Evolutionary conservation across 192 early-diverging fungal species (phyloP).

Genomic region (Linnemannia exigua): DNA sequence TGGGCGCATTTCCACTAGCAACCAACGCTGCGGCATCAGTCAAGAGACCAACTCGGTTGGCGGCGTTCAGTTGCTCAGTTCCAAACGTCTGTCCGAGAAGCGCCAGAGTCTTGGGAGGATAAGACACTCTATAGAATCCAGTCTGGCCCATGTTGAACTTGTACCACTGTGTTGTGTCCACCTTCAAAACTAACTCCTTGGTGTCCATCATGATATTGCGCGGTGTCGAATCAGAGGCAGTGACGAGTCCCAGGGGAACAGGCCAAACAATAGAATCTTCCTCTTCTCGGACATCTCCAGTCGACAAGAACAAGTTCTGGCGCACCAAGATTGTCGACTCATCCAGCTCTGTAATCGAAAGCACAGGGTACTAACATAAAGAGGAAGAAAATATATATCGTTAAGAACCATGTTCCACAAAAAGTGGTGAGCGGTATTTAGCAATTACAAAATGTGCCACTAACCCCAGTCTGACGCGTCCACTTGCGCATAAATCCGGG

Average conservation of each 20-base stretch:
- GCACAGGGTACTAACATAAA: constrained; percentile 39
- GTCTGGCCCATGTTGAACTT: constrained; percentile 90
- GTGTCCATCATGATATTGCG: constrained; percentile 66
- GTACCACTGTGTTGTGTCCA: constrained; percentile 72
- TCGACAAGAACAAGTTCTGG: constrained; percentile 88
- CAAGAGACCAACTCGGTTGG: constrained; percentile 84
- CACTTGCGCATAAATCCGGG: constrained; percentile 79
- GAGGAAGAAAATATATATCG: constrained; percentile 25
- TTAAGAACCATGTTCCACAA: constrained; percentile 18
- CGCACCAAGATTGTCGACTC: constrained; percentile 61
- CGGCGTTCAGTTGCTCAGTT: constrained; percentile 64
- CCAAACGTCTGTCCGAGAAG: constrained; percentile 69
- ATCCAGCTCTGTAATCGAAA: constrained; percentile 46
- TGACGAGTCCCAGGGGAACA: constrained; percentile 65
- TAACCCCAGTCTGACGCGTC: constrained; percentile 87
- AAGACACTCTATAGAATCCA: constrained; percentile 90
- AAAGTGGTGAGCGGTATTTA: no score
- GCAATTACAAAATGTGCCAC: no score
- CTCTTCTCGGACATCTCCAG: constrained; percentile 81
- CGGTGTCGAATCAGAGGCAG: constrained; percentile 63
- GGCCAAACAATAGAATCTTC: constrained; percentile 90
- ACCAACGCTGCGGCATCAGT: constrained; percentile 86
- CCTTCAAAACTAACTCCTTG: constrained; percentile 62
- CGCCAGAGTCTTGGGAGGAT: constrained; percentile 68
- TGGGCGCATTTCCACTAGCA: constrained; percentile 81